Conservation (phyloP, 2,329 filamentous ascomycete species). For the Colletotrichum falcatum region DNA sequence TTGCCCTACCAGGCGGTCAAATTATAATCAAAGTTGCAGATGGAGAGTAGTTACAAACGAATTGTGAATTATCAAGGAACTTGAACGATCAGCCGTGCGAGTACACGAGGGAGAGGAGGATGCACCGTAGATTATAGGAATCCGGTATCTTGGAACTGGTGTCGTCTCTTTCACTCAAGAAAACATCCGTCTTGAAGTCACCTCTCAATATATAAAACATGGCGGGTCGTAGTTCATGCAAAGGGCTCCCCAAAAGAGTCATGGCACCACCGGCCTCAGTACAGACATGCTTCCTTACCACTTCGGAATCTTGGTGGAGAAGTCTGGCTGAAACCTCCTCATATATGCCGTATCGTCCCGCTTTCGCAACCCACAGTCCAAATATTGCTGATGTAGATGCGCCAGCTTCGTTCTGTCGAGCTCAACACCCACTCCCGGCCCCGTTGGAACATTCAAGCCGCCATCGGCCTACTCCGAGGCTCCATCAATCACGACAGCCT, state of each 20-base stretch:
- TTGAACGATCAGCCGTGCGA: too few relatives aligned
- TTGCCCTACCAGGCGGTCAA: too few relatives aligned
- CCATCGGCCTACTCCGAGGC: conserved; percentile 53
- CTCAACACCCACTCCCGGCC: conserved; percentile 53
- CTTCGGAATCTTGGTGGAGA: conserved; percentile 49
- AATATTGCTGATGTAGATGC: conserved; percentile 53
- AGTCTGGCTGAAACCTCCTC: conserved; percentile 51
- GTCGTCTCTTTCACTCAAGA: background rate
- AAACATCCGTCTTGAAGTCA: background rate
- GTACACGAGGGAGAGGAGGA: too few relatives aligned
- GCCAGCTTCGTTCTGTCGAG: conserved; percentile 52
- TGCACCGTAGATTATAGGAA: background rate
- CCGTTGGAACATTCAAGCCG: conserved; percentile 50
- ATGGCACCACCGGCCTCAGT: too few relatives aligned
- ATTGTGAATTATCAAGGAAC: too few relatives aligned
- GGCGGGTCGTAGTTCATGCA: too few relatives aligned
- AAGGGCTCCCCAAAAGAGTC: background rate
- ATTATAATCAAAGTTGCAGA: too few relatives aligned
- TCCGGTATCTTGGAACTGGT: background rate
- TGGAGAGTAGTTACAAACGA: too few relatives aligned
- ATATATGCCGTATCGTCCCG: conserved; percentile 54
- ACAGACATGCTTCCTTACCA: conserved; percentile 44
- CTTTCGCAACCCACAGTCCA: conserved; percentile 52
- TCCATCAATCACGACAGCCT: conserved; percentile 55
- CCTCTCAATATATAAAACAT: background rate